phyloP scores from a whole-genome alignment of 352 stramenopile species.

The Phytopythium chamaehyphon region DNA sequence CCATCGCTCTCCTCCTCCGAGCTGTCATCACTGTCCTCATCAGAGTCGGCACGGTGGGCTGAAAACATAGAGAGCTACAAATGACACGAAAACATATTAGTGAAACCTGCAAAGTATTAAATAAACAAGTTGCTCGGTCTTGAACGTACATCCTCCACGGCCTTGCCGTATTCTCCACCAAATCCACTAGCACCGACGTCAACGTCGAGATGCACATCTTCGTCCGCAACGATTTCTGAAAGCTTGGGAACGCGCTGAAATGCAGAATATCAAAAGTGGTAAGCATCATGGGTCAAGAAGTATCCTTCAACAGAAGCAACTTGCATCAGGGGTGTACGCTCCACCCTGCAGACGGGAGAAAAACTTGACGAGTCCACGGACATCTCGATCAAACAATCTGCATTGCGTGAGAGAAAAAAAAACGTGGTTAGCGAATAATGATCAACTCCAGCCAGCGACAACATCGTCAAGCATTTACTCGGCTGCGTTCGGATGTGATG shows the following conservation, averaged over 20 bases:
- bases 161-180: constrained; percentile 69
- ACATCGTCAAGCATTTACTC: constrained; percentile 69
- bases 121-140: background rate
- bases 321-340: constrained; percentile 82
- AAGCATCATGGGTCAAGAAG: constrained; percentile 13
- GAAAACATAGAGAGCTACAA: constrained; percentile 80
- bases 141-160: constrained; percentile 53
- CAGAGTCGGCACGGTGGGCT: constrained; percentile 42
- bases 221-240: constrained; percentile 66
- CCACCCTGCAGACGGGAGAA: constrained; percentile 87
- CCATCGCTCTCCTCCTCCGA: constrained; percentile 34
- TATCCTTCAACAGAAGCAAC: constrained; percentile 24
- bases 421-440: too few species aligned
- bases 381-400: constrained; percentile 93
- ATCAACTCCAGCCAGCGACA: too few species aligned
- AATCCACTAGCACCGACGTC: constrained; percentile 82
- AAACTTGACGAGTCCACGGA: constrained; percentile 95
- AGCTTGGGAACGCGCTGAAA: constrained; percentile 45
- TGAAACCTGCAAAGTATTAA: background rate
- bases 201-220: constrained; percentile 54
- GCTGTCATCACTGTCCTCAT: constrained; percentile 32
- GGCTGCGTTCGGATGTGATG: constrained; percentile 95
- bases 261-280: background rate
- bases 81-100: constrained; percentile 6
- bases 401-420: too few species aligned